Evolutionary conservation across 1,139 yeast species (phyloP).

Genomic region (Pichia sp.): DNA sequence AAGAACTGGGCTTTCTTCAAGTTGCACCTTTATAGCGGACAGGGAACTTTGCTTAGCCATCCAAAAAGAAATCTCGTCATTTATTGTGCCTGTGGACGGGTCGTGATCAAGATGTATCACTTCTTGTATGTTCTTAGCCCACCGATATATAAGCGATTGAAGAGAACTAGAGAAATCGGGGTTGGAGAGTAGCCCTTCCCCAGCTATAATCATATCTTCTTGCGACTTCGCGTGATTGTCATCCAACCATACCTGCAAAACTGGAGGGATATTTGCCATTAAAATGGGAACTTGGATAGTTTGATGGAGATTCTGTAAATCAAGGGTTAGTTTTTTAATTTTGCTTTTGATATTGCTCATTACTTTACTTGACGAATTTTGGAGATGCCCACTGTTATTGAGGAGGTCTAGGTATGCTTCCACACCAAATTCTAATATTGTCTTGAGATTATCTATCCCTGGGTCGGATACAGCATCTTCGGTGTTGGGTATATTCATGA

Average conservation of each 20-base stretch:
- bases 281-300: constrained; percentile 65
- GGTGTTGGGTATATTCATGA: background rate
- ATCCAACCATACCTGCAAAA: constrained; percentile 37
- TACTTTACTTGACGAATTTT: constrained; percentile 25
- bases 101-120: constrained; percentile 47
- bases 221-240: background rate
- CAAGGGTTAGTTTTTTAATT: constrained; percentile 59
- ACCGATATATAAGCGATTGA: constrained; percentile 59
- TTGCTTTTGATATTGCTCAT: constrained; percentile 49
- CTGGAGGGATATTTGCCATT: constrained; percentile 42
- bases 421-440: constrained; percentile 49
- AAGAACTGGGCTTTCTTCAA: constrained; percentile 46
- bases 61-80: constrained; percentile 80
- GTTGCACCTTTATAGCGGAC: constrained; percentile 49
- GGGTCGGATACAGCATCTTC: background rate
- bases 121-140: constrained; percentile 62
- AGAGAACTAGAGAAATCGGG: constrained; percentile 54
- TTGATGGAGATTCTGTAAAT: constrained; percentile 65
- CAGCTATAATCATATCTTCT: too few species aligned
- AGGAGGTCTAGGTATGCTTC: constrained; percentile 43
- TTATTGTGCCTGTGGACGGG: constrained; percentile 58
- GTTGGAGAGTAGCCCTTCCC: constrained; percentile 28
- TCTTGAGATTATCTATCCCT: constrained; percentile 42
- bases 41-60: constrained; percentile 61
- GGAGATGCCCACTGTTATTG: constrained; percentile 8